Conservation (phyloP, 129 eudicot genomes). For the Arctium lappa region DNA sequence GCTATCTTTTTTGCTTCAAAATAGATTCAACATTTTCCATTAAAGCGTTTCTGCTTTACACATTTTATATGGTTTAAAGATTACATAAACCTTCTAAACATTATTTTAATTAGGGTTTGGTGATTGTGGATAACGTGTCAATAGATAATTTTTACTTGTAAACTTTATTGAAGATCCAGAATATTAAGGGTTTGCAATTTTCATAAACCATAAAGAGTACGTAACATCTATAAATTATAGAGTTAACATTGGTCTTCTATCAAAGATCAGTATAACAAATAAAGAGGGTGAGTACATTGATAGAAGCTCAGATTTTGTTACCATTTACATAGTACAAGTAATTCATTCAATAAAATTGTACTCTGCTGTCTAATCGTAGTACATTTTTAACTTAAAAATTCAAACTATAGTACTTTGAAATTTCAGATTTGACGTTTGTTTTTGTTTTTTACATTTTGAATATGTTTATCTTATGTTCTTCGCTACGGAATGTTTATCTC, state of each 20-base stretch:
- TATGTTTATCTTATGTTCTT: not conserved
- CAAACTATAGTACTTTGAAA: slow-evolving; percentile 25
- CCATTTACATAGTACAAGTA: slow-evolving; percentile 29
- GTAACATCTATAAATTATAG: not conserved
- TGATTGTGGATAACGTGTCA: too few relatives aligned
- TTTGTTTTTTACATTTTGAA: slow-evolving; percentile 19
- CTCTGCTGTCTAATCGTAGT: slow-evolving; percentile 24
- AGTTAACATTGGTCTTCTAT: not conserved
- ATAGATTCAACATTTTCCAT: not conserved
- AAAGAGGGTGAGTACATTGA: slow-evolving; percentile 6
- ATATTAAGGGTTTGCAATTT: not conserved
- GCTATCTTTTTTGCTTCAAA: not conserved
- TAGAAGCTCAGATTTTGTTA: slow-evolving; percentile 23
- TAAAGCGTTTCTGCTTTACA: not conserved
- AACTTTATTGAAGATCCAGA: not conserved
- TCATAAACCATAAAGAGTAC: not conserved
- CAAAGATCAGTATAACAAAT: not conserved
- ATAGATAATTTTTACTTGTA: too few relatives aligned
- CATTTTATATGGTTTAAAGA: not conserved
- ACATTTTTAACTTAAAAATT: slow-evolving; percentile 19
- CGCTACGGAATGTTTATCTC: slow-evolving; percentile 5
- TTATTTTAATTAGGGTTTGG: too few relatives aligned
- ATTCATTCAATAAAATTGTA: slow-evolving; percentile 32
- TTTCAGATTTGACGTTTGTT: slow-evolving; percentile 27
- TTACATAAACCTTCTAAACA: not conserved